A percentile compares a stretch with the other conserved stretches of the same genome.
These are phyloP conservation scores for Trypanosoma melophagium DNA, from an alignment of 208 protist genomes.

Conservation along the genomic window DNA sequence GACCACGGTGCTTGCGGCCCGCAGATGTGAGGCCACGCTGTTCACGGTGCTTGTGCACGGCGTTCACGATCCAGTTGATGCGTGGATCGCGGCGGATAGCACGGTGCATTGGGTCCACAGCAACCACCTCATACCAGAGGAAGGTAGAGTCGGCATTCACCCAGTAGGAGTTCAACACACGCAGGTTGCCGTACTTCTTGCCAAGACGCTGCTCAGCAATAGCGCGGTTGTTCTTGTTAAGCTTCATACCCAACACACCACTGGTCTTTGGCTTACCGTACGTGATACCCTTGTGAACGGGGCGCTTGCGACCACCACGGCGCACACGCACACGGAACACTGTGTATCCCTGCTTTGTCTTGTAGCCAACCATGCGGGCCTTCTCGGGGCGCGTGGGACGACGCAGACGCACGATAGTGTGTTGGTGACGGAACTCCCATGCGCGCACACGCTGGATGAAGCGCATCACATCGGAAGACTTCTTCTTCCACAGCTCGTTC, in stretches of 20 bases:
- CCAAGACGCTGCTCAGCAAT: conserved; percentile 98
- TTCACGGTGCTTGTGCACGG: conserved; percentile 98
- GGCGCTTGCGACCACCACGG: conserved; percentile 98
- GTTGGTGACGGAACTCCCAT: conserved; percentile 99
- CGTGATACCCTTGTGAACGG: conserved; percentile 95
- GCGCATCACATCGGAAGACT: conserved; percentile 99
- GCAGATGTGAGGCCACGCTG: conserved; percentile 98
- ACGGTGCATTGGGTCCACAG: conserved; percentile 97
- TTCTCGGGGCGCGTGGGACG: conserved; percentile 99
- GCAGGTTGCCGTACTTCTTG: conserved; percentile 94
- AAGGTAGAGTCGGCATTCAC: conserved; percentile 96
- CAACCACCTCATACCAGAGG: conserved; percentile 99
- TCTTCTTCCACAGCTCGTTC: conserved; percentile 99
- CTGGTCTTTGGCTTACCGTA: conserved; percentile 98
- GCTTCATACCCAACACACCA: conserved; percentile 98
- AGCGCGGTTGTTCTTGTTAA: conserved; percentile 93
- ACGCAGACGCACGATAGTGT: conserved; percentile 90
- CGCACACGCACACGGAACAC: conserved; percentile 99
- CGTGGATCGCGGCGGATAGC: conserved; percentile 97
- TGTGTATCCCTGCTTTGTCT: conserved; percentile 99
- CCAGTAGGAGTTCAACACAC: conserved; percentile 99
- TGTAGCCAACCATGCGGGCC: conserved; percentile 99
- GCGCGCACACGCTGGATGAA: conserved; percentile 98
- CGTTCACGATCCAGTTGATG: conserved; percentile 99
- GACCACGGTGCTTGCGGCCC: conserved; percentile 95